These are phyloP conservation scores for Colletotrichum melonis DNA, from an alignment of 2,329 filamentous ascomycete species.

Conservation along the genomic window DNA sequence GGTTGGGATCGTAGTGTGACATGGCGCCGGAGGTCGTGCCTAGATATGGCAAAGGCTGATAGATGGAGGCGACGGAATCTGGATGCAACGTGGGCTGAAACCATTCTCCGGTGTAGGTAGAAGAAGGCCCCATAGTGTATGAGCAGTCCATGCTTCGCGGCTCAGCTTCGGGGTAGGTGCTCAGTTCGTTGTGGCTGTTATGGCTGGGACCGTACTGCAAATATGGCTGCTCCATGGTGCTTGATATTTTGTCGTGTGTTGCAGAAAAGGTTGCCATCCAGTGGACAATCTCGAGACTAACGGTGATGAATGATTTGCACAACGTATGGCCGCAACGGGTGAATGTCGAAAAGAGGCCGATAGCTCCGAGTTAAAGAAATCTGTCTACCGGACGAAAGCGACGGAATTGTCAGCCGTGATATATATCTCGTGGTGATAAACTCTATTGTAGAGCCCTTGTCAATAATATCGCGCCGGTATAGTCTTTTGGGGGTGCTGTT, in stretches of 20 bases:
- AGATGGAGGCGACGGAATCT: not conserved
- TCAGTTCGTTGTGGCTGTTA: too few species aligned
- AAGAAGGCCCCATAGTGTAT: not conserved
- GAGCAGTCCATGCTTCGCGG: not conserved
- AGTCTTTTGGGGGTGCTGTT: conserved; percentile 2
- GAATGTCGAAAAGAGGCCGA: conserved; percentile 3
- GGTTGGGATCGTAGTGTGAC: conserved; percentile 5
- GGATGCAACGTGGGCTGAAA: conserved; percentile 4
- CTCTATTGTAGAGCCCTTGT: conserved; percentile 1
- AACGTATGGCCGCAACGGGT: not conserved
- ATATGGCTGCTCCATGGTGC: conserved; percentile 1
- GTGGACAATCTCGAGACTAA: not conserved
- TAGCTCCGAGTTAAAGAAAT: conserved; percentile 2
- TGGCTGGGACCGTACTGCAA: not conserved
- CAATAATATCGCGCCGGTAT: conserved; percentile 9
- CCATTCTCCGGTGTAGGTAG: conserved; percentile 8
- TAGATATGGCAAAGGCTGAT: conserved; percentile 7
- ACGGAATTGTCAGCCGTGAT: not conserved
- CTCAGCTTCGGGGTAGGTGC: not conserved
- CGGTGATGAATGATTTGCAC: too few species aligned
- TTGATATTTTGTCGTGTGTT: not conserved
- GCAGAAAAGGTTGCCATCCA: not conserved
- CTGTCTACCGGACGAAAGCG: not conserved
- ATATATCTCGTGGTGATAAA: conserved; percentile 7
- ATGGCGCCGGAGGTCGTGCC: not conserved